Conservation (phyloP, 345 rosid genomes). For the Eucalyptus decipiens region DNA sequence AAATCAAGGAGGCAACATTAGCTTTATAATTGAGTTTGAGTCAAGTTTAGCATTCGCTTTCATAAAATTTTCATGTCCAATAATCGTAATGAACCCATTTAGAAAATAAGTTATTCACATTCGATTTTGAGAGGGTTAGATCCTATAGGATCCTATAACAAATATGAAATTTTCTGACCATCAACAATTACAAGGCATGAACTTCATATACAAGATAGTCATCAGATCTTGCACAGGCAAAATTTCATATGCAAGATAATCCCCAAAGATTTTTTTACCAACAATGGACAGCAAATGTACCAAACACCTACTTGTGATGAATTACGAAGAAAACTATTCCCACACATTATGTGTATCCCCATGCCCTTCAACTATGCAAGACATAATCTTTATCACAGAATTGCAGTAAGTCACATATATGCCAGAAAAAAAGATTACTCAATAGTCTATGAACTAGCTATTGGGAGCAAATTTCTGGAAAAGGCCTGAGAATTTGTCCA, state of each 20-base stretch:
- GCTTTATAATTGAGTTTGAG: not conserved
- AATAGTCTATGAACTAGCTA: not conserved
- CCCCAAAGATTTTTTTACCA: not conserved
- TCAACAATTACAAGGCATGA: not conserved
- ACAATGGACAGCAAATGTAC: not conserved
- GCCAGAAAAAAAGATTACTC: not conserved
- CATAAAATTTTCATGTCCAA: not conserved
- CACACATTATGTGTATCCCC: not conserved
- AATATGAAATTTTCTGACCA: not conserved
- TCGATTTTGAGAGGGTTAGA: fast-evolving
- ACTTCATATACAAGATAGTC: not conserved
- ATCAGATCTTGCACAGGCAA: not conserved
- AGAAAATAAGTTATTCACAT: not conserved
- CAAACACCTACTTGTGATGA: not conserved
- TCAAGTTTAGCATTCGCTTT: not conserved
- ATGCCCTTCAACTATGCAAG: not conserved
- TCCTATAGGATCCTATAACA: too few relatives aligned
- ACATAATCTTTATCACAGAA: not conserved
- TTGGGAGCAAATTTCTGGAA: not conserved
- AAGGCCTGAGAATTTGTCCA: not conserved
- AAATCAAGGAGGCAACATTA: not conserved
- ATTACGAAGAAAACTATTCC: not conserved
- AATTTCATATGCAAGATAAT: not conserved
- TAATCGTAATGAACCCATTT: not conserved
- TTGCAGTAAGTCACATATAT: not conserved